A percentile compares a stretch with the other conserved stretches of the same genome.
phyloP scores from a whole-genome alignment of 177 flowering plant species.

The Vitis hybrid region DNA sequence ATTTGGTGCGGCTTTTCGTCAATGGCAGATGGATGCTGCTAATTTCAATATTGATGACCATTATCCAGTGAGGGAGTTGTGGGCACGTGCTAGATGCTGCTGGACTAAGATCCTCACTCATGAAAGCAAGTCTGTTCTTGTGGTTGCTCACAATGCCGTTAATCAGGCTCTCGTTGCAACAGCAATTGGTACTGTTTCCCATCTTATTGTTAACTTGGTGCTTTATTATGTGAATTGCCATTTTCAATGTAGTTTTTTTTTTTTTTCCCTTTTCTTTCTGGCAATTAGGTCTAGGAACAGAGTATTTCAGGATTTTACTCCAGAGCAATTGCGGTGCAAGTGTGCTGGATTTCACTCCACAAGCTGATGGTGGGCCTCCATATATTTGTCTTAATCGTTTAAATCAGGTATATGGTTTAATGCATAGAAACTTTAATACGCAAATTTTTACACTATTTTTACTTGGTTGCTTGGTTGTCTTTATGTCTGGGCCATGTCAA shows the following conservation, averaged over 20 bases:
- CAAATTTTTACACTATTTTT: no score
- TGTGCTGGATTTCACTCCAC: slow-evolving; percentile 81
- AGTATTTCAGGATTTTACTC: slow-evolving; percentile 82
- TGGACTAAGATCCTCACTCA: slow-evolving; percentile 74
- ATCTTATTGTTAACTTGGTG: not conserved
- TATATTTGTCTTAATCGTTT: slow-evolving; percentile 80
- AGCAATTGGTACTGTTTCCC: slow-evolving; percentile 59
- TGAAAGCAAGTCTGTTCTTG: slow-evolving; percentile 83
- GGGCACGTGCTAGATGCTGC: slow-evolving; percentile 83
- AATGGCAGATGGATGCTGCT: slow-evolving; percentile 86
- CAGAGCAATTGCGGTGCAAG: slow-evolving; percentile 98
- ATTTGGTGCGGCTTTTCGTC: slow-evolving; percentile 69
- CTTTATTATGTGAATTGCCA: not conserved
- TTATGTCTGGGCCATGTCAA: no score
- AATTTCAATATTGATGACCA: slow-evolving; percentile 88
- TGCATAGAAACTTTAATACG: no score
- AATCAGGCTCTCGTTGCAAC: slow-evolving; percentile 97
- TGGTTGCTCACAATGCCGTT: slow-evolving; percentile 98
- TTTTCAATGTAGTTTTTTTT: not conserved
- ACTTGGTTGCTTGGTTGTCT: no score
- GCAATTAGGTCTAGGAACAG: slow-evolving; percentile 70
- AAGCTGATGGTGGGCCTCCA: slow-evolving; percentile 59
- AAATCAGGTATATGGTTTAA: slow-evolving; percentile 63
- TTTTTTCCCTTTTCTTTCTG: slow-evolving; percentile 1
- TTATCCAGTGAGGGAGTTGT: slow-evolving; percentile 93